Percentiles rank a stretch among this genome's conserved stretches.
Evolutionary conservation across 164 flowering plant species (phyloP).

Genomic region (Hamamelis virginiana): DNA sequence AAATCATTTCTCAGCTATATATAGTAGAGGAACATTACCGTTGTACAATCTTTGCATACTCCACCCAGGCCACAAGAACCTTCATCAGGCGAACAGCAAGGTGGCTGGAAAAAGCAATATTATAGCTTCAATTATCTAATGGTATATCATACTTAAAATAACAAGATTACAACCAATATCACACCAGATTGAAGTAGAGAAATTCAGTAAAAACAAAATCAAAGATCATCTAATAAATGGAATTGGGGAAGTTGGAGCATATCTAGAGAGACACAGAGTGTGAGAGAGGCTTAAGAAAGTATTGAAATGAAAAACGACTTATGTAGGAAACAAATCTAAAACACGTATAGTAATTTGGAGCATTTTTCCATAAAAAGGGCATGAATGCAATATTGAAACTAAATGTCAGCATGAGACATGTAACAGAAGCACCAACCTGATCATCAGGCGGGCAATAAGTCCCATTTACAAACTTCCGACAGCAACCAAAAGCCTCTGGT

Average conservation of each 20-base stretch:
- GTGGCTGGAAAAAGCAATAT: slow-evolving; percentile 57
- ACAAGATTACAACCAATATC: background rate
- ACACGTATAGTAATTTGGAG: background rate
- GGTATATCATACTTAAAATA: background rate
- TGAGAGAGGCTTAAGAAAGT: background rate
- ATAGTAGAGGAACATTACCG: slow-evolving; percentile 37
- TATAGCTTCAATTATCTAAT: background rate
- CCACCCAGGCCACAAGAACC: slow-evolving; percentile 57
- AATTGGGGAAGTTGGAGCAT: too few species aligned
- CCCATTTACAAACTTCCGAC: slow-evolving; percentile 89
- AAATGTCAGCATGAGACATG: too few species aligned
- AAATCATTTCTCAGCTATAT: background rate
- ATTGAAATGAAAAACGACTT: background rate
- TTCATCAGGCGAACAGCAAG: slow-evolving; percentile 74
- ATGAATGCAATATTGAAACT: background rate
- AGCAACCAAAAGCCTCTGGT: slow-evolving; percentile 99
- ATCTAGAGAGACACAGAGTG: too few species aligned
- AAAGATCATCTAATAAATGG: too few species aligned
- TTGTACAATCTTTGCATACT: slow-evolving; percentile 86
- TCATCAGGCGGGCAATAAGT: slow-evolving; percentile 97
- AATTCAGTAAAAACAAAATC: background rate
- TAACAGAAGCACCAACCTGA: slow-evolving; percentile 51
- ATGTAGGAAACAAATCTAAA: background rate
- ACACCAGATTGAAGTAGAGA: background rate
- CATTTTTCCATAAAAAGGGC: background rate